These are phyloP conservation scores for Blastocystis sp. DNA, from an alignment of 352 stramenopile genomes.

Conservation along the genomic window DNA sequence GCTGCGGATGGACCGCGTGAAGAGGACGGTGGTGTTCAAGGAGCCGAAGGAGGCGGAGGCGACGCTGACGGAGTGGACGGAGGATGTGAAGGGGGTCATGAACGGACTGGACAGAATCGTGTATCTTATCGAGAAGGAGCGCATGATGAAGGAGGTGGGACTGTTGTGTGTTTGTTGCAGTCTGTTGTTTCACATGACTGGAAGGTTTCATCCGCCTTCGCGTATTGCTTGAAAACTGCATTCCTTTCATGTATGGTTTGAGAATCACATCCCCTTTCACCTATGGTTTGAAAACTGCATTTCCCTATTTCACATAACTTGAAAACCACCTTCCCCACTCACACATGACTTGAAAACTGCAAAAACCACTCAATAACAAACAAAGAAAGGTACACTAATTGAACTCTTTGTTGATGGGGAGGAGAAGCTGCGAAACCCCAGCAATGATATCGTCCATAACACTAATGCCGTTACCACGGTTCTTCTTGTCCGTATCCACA, in stretches of 20 bases:
- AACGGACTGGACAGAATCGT: conserved; percentile 31
- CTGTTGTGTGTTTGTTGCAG: conserved; percentile 41
- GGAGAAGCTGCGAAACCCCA: conserved; percentile 48
- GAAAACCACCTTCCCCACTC: no score
- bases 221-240: no score
- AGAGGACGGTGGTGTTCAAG: conserved; percentile 33
- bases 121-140: conserved; percentile 24
- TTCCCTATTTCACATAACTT: no score
- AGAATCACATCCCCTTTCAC: no score
- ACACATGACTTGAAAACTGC: neutral
- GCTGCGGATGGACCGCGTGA: conserved; percentile 55
- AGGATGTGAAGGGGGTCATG: conserved; percentile 57
- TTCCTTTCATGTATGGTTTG: no score
- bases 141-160: neutral
- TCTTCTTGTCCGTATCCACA: conserved; percentile 46
- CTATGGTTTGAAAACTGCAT: no score
- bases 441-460: conserved; percentile 66
- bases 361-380: neutral
- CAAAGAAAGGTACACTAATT: neutral
- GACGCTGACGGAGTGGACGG: conserved; percentile 44
- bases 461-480: conserved; percentile 60
- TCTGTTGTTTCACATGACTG: neutral
- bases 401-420: conserved; percentile 39
- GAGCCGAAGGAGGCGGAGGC: conserved; percentile 26
- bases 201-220: no score